These are phyloP conservation scores for Coemansia sp. DNA, from an alignment of 192 early-diverging fungal genomes.

Conservation along the genomic window DNA sequence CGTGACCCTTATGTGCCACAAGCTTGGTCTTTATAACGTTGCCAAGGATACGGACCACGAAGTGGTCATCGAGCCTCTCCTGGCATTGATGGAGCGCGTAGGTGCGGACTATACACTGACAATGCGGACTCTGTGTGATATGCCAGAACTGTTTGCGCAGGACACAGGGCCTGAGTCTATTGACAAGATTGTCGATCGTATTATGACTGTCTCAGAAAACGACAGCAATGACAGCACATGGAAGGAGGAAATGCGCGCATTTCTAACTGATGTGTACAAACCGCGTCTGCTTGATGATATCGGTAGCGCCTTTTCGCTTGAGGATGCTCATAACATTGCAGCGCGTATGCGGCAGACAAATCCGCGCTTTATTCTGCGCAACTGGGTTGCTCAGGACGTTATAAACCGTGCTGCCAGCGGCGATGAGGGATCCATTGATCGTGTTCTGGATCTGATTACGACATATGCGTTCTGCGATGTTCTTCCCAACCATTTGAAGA, in stretches of 20 bases:
- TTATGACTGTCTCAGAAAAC: constrained; percentile 8
- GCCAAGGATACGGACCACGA: constrained; percentile 59
- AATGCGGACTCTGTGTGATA: constrained; percentile 67
- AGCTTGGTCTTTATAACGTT: constrained; percentile 53
- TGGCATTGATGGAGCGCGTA: constrained; percentile 65
- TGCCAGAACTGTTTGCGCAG: constrained; percentile 17
- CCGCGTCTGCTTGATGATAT: constrained; percentile 55
- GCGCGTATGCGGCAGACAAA: constrained; percentile 69
- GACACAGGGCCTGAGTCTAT: neutral
- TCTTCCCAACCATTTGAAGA: constrained; percentile 40
- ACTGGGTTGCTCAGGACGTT: constrained; percentile 74
- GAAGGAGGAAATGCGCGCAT: constrained; percentile 23
- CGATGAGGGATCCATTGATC: constrained; percentile 38
- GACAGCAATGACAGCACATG: constrained; percentile 13
- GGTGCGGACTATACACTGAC: constrained; percentile 74
- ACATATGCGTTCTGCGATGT: constrained; percentile 54
- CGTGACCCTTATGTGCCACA: constrained; percentile 61
- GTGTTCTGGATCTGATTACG: constrained; percentile 48
- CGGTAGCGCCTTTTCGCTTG: neutral
- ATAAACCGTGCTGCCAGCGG: constrained; percentile 57
- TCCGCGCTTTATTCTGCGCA: constrained; percentile 76
- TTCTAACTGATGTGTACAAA: constrained; percentile 56
- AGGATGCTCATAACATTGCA: neutral
- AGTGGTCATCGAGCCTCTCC: constrained; percentile 61
- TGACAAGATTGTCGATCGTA: constrained; percentile 13